These are phyloP conservation scores for Trichoderma erinaceum DNA, from an alignment of 495 filamentous ascomycete genomes.

Conservation along the genomic window DNA sequence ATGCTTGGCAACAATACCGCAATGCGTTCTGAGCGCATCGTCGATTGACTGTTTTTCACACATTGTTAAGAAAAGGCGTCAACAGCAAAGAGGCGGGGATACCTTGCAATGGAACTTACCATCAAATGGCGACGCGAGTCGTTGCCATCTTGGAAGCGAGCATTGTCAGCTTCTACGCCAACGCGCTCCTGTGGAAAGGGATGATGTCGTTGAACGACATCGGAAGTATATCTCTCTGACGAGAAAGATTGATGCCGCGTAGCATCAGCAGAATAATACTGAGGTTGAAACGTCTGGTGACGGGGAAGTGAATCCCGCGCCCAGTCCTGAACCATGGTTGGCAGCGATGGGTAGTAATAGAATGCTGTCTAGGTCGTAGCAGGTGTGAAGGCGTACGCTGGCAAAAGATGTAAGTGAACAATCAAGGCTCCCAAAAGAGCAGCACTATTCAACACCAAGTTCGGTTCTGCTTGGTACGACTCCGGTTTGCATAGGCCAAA, in stretches of 20 bases:
- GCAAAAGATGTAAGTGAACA: not conserved
- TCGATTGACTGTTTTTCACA: constrained; percentile 31
- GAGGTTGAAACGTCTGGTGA: constrained; percentile 20
- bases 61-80: constrained; percentile 9
- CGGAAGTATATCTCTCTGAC: constrained; percentile 17
- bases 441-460: not conserved
- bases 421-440: not conserved
- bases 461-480: not conserved
- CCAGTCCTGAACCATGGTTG: constrained; percentile 19
- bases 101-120: constrained; percentile 16
- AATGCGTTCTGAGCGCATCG: constrained; percentile 34
- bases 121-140: constrained; percentile 17
- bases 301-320: constrained; percentile 16
- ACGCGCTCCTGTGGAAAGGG: constrained; percentile 4
- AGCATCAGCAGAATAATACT: constrained; percentile 17
- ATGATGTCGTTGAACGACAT: constrained; percentile 3
- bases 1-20: constrained; percentile 30
- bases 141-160: constrained; percentile 17
- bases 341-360: not conserved
- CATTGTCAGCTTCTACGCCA: constrained; percentile 18
- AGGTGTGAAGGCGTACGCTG: not conserved
- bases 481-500: constrained; percentile 5
- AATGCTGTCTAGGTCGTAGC: not conserved
- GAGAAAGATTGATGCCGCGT: constrained; percentile 19
- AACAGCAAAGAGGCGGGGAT: not conserved